Evolutionary conservation across 176 grass and related monocot species (phyloP), one percentile per base, ranked within the genome.

Genomic region (Musa troglodytarum): DNA sequence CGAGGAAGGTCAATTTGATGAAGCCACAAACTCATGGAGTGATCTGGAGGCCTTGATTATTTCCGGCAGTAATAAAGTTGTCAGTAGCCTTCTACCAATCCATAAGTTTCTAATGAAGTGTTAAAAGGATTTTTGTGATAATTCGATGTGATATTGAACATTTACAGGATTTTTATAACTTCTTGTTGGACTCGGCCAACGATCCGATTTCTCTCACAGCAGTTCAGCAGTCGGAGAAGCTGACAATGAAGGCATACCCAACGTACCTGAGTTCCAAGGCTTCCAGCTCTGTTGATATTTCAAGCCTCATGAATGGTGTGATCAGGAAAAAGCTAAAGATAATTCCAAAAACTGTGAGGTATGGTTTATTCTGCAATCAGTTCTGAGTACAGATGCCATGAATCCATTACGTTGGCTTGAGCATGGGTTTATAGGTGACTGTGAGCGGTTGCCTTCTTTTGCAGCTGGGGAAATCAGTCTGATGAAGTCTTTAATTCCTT

Each of bases 111-210:
- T 14, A 53, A 52, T 9, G 21, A 50, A 51, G n/a, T 23, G 7
- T 65, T 24, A 24, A 21, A 65, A 1, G 20, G 0, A 0, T 50
- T 21, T 16, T 24, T 22, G 13, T 5, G 17, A 12, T 52, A 25
- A 20, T 1, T 54, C 15, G 21, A 76, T 4, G 11, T 49, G 5
- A 10, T n/a, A 20, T 23, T 21, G 24, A 19, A 79, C 20, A 53
- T 70, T 74, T 81, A 1, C 59, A 96, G 92, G 89, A 96, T 10
- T 81, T 96, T 51, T 92, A 96, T 83, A 92, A 96, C 52, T 96
- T 96, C 82, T 62, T 96, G 76, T 85, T 88, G 5, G 93, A 96
- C 70, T n/a, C 17, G 19, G 81, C 76, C 9, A 85, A 84, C 79
- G 87, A 92, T 65, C 87, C 85, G 2, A 50, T 96, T 9, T 76